Evolutionary conservation across 345 rosid genomes (phyloP), one percentile per base, ranked within the genome.

Genomic region (Euphorbia pulcherrima): DNA sequence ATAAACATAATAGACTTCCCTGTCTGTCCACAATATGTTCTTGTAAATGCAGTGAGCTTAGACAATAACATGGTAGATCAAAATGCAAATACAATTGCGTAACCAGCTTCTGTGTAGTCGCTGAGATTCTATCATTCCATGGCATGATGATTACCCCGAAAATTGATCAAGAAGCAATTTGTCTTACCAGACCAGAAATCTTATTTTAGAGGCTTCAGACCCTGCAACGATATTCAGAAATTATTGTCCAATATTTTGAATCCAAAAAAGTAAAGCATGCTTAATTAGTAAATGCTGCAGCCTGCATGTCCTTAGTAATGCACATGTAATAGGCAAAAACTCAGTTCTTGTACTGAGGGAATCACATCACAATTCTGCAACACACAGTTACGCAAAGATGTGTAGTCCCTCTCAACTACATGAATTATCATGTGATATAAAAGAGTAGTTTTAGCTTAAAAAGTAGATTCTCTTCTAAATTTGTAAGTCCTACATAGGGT

Each of bases 131-230:
- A 30, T 20, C 17, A 62, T 23, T 20, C 26, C 39, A 30, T 20
- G 20, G 24, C 24, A 7, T 26, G n/a, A 44, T 20, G 9, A 62
- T 62, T 17, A 18, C 5, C 12, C 20, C 40, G 17, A 64, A 27
- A 24, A 17, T 62, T 23, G 13, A 40, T 1, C 18, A 11, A 21
- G 41, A 61, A 39, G 23, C 17, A 14, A 44, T 33, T 8, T 9
- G 55, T 12, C 24, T 6, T 47, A 27, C 55, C 21, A 9, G 40
- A 64, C 2, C 53, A 20, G 37, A 26, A 41, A 14, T 46, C 40
- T 47, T 46, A 64, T 17, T 46, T 64, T 10, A 64, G 26, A 47
- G 67, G 67, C 67, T 46, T 64, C 56, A 64, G 18, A 46, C 55
- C 67, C 67, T 64, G 67, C 55, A 27, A 47, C 29, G 47, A 13